Conservation (phyloP, 176 grass and related monocot genomes). For the Coix lacrymajobi region DNA sequence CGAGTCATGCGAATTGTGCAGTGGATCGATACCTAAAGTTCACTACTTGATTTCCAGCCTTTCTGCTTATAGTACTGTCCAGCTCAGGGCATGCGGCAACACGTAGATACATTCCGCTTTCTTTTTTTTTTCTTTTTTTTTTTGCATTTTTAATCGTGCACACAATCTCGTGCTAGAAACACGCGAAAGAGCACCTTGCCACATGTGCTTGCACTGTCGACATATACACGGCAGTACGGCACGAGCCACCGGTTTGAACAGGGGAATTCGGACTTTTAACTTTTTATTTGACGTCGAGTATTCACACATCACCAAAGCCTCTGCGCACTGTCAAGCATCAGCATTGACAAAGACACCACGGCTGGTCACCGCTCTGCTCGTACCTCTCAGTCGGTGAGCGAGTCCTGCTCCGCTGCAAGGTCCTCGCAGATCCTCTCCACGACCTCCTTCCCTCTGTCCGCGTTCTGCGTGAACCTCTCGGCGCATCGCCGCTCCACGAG, state of each 20-base stretch:
- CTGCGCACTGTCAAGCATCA: background rate
- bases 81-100: background rate
- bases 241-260: background rate
- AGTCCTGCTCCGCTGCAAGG: background rate
- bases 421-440: slow-evolving; percentile 62
- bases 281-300: background rate
- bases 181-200: no score
- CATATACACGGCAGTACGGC: no score
- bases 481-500: slow-evolving; percentile 64
- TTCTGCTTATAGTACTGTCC: background rate
- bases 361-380: background rate
- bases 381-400: background rate
- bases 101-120: background rate
- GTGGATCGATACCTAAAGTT: background rate
- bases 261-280: background rate
- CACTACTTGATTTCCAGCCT: background rate
- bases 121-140: no score
- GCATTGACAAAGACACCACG: background rate
- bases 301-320: background rate
- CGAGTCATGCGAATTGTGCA: background rate
- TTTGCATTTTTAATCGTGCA: no score
- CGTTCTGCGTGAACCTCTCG: slow-evolving; percentile 57
- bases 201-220: background rate
- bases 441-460: slow-evolving; percentile 45
- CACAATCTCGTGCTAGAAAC: no score